phyloP scores from a whole-genome alignment of 306 rosid species.

The Prunus dulcis region DNA sequence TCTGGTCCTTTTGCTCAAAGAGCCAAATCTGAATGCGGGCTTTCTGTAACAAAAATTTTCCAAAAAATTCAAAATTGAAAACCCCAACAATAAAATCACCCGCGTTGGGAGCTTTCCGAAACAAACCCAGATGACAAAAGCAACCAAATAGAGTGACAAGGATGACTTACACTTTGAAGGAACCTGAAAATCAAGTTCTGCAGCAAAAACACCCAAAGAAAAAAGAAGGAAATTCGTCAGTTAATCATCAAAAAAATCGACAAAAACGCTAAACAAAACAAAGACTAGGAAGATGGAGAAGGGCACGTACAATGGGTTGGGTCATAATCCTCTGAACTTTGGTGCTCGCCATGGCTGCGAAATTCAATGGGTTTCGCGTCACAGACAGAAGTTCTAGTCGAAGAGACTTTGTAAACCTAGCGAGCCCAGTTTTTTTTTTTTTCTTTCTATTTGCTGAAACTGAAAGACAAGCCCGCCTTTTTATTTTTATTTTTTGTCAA shows the following conservation, averaged over 20 bases:
- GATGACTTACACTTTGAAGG: conserved; percentile 73
- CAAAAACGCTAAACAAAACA: neutral
- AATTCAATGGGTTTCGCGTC: neutral
- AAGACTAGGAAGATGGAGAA: neutral
- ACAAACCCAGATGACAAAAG: neutral
- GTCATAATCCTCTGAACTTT: conserved; percentile 97
- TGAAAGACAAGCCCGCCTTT: neutral
- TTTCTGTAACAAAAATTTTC: conserved; percentile 41
- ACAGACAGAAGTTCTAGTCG: neutral
- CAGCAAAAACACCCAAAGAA: neutral
- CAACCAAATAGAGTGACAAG: neutral
- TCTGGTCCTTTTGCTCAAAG: conserved; percentile 74
- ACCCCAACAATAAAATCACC: neutral
- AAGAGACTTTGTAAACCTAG: neutral
- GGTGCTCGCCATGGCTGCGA: conserved; percentile 81
- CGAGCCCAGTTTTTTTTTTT: neutral
- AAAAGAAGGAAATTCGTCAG: conserved; percentile 20
- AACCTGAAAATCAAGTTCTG: conserved; percentile 92
- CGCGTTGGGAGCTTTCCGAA: neutral
- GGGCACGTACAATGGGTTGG: conserved; percentile 65
- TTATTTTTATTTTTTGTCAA: neutral
- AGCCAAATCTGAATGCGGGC: conserved; percentile 91
- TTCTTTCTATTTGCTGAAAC: too few relatives aligned
- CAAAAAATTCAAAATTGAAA: neutral
- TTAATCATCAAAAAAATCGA: neutral